Percentiles rank a stretch among this genome's conserved stretches.
Conservation (phyloP, 306 rosid genomes). For the Lagenaria siceraria region DNA sequence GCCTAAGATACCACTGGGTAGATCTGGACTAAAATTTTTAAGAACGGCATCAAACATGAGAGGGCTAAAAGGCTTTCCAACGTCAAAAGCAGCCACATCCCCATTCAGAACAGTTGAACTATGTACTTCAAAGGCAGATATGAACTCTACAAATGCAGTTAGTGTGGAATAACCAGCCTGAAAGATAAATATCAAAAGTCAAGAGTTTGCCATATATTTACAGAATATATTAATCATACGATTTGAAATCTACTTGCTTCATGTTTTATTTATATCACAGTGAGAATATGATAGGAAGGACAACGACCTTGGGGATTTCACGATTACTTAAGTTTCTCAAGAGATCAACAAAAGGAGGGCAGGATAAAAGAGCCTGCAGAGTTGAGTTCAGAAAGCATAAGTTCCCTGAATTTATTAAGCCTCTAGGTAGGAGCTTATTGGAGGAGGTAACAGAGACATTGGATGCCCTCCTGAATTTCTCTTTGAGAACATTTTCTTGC, state of each 20-base stretch:
- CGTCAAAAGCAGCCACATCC: constrained; percentile 38
- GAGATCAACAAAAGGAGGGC: constrained; percentile 75
- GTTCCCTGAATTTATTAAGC: constrained; percentile 77
- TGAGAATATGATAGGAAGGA: neutral
- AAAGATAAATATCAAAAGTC: constrained; percentile 6
- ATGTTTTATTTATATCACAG: neutral
- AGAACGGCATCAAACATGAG: constrained; percentile 72
- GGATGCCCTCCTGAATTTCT: constrained; percentile 25
- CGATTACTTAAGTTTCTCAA: constrained; percentile 51
- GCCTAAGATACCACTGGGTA: constrained; percentile 51
- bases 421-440: constrained; percentile 50
- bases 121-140: constrained; percentile 58
- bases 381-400: constrained; percentile 85
- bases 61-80: constrained; percentile 73
- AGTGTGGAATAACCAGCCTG: constrained; percentile 74
- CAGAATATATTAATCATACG: neutral
- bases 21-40: constrained; percentile 62
- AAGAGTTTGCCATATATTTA: neutral
- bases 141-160: constrained; percentile 61
- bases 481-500: constrained; percentile 14
- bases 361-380: constrained; percentile 81
- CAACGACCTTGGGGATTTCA: constrained; percentile 52
- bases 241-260: constrained; percentile 3
- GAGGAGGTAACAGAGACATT: constrained; percentile 26
- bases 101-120: constrained; percentile 27